Conservation (phyloP, 2,329 filamentous ascomycete species). For the Verticillium nubilum region DNA sequence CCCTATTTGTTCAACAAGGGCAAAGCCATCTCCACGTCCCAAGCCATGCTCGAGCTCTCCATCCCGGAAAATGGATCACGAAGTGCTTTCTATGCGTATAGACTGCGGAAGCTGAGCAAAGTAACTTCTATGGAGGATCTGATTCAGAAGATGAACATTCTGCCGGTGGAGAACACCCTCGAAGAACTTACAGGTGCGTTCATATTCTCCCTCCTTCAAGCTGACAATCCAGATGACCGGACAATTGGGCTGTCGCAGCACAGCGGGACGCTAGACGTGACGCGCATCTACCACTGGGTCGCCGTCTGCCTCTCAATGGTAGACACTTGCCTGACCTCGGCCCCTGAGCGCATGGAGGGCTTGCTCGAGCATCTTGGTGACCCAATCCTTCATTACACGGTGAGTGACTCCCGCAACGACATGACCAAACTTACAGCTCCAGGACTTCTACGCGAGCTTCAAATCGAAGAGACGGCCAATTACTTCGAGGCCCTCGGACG, state of each 20-base stretch:
- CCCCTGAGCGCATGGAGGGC: background rate
- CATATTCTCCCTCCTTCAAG: slow-evolving; percentile 1
- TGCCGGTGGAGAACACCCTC: background rate
- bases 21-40: background rate
- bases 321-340: background rate
- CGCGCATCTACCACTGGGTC: slow-evolving; percentile 2
- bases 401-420: background rate
- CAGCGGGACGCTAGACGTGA: slow-evolving; percentile 3
- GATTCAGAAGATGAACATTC: background rate
- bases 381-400: background rate
- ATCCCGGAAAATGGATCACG: background rate
- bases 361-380: background rate
- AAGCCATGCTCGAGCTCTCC: background rate
- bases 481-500: background rate
- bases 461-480: background rate
- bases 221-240: background rate
- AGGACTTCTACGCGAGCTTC: slow-evolving; percentile 1
- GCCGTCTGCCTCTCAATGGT: slow-evolving; percentile 3
- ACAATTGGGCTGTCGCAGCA: slow-evolving; percentile 4
- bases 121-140: background rate
- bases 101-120: background rate
- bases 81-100: background rate
- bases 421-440: background rate
- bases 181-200: background rate
- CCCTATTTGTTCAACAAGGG: background rate